phyloP scores from a whole-genome alignment of 108 stramenopile genomes.

The Skeletonema tropicum region DNA sequence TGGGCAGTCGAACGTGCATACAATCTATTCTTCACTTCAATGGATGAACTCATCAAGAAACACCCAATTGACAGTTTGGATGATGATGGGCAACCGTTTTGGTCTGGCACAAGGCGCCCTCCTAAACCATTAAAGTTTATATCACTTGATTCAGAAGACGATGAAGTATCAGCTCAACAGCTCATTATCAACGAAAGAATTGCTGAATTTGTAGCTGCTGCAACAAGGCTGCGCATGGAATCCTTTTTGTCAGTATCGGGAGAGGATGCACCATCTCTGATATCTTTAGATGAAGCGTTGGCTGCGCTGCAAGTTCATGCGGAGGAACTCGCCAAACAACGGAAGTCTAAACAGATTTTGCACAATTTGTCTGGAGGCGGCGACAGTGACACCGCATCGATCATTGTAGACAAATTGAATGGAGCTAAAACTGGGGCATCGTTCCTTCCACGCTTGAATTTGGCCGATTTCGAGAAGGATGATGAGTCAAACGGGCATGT shows the following conservation, averaged over 20 bases:
- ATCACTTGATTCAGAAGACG: conserved; percentile 33
- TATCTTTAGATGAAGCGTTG: conserved; percentile 46
- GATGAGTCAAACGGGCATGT: conserved; percentile 96
- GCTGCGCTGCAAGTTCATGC: conserved; percentile 53
- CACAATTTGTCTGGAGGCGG: conserved; percentile 36
- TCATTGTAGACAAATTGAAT: conserved; percentile 43
- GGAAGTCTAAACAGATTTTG: conserved; percentile 19
- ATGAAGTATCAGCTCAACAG: conserved; percentile 55
- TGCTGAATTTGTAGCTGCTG: conserved; percentile 74
- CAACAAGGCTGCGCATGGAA: conserved; percentile 78
- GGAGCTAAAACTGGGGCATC: conserved; percentile 51
- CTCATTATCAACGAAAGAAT: conserved; percentile 72
- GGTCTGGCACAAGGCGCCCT: conserved; percentile 83
- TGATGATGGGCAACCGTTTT: conserved; percentile 95
- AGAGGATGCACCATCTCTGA: conserved; percentile 9
- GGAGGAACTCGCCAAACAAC: conserved; percentile 22
- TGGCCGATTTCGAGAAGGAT: conserved; percentile 94
- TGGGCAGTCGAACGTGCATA: conserved; percentile 73
- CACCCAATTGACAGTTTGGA: conserved; percentile 92
- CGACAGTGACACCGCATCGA: conserved; percentile 21
- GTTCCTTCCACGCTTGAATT: conserved; percentile 43
- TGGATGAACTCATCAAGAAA: conserved; percentile 63
- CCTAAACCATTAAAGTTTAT: conserved; percentile 62
- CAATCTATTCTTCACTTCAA: conserved; percentile 60
- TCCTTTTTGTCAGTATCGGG: conserved; percentile 37